Evolutionary conservation across 2,329 filamentous ascomycete species (phyloP).

Genomic region (Stylonectria norvegica): DNA sequence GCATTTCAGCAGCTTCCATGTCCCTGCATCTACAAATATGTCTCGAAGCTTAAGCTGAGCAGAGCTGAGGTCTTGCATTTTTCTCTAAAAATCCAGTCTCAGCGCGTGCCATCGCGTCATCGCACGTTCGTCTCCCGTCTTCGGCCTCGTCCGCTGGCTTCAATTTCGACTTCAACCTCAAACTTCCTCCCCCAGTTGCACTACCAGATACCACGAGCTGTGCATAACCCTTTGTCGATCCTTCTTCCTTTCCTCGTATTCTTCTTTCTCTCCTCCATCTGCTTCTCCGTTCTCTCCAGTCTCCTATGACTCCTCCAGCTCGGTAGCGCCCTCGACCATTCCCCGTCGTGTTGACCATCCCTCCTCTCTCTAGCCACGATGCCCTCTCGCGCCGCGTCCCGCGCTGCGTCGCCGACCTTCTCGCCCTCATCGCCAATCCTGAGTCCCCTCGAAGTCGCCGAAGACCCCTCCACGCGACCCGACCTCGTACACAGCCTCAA

Average conservation of each 20-base stretch:
- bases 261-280: background rate
- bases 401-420: constrained; percentile 20
- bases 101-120: no score
- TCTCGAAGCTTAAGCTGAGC: no score
- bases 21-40: no score
- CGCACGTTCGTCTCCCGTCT: no score
- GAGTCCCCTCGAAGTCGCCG: constrained; percentile 22
- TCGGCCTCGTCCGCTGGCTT: no score
- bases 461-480: constrained; percentile 40
- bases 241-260: background rate
- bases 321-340: background rate
- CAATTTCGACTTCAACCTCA: no score
- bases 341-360: constrained; percentile 3
- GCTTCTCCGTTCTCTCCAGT: constrained; percentile 8
- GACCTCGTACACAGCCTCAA: constrained; percentile 70
- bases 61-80: no score
- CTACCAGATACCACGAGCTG: no score
- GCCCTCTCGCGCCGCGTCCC: constrained; percentile 22
- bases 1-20: no score
- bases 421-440: constrained; percentile 24
- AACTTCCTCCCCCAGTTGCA: no score
- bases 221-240: no score
- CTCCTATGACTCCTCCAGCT: background rate
- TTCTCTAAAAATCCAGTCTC: no score
- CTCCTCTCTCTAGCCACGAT: constrained; percentile 18